Conservation (phyloP, 2,329 filamentous ascomycete genomes). For the Aspergillus pseudotamarii region DNA sequence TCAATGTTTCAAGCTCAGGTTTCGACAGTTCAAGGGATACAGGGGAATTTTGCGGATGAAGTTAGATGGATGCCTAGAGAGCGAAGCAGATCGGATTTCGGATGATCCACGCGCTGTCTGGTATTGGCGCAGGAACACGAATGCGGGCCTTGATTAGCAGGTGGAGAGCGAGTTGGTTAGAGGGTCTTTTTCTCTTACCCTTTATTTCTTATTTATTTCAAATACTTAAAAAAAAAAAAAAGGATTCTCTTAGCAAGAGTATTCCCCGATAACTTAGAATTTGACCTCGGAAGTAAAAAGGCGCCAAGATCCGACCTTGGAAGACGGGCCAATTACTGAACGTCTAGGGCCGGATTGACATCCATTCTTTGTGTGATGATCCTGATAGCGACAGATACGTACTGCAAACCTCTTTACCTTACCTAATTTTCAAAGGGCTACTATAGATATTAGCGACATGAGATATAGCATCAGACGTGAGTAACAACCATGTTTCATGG, state of each 20-base stretch:
- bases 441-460: neutral
- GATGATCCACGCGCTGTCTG: constrained; percentile 8
- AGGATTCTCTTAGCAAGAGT: neutral
- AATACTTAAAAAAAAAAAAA: too few species aligned
- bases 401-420: neutral
- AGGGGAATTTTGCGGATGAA: neutral
- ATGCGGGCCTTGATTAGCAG: neutral
- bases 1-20: neutral
- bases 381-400: neutral
- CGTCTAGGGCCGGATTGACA: neutral
- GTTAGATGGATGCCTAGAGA: neutral
- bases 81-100: constrained; percentile 3
- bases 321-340: neutral
- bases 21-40: neutral
- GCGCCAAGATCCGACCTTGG: neutral
- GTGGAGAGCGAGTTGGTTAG: neutral
- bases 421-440: neutral
- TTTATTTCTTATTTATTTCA: neutral
- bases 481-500: neutral
- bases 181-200: neutral
- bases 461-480: neutral
- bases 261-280: neutral
- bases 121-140: constrained; percentile 12
- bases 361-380: neutral
- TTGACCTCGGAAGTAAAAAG: neutral